Conservation (phyloP, 768 basidiomycete species). For the Pleurotus tuoliensis region DNA sequence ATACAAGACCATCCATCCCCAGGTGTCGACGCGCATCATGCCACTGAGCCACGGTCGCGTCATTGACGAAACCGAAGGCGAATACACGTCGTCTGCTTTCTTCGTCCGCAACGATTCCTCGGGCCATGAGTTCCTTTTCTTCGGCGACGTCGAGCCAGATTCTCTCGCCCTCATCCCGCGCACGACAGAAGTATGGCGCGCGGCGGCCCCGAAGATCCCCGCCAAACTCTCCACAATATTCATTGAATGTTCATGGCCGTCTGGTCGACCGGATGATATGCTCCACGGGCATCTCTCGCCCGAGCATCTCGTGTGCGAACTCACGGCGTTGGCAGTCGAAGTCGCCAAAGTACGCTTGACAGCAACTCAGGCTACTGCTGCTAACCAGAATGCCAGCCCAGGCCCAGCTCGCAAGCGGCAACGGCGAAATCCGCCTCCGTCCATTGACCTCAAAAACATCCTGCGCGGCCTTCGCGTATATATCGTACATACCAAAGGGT, state of each 20-base stretch:
- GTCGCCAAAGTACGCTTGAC: constrained; percentile 43
- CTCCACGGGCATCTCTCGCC: constrained; percentile 90
- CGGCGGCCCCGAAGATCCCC: constrained; percentile 74
- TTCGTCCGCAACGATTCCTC: constrained; percentile 70
- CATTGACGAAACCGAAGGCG: constrained; percentile 36
- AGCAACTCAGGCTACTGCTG: neutral
- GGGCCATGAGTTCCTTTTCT: constrained; percentile 79
- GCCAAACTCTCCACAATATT: constrained; percentile 74
- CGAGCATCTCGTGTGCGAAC: constrained; percentile 72
- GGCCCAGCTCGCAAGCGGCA: constrained; percentile 12
- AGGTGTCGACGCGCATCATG: constrained; percentile 63
- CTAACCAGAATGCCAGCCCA: constrained; percentile 12
- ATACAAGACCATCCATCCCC: constrained; percentile 48
- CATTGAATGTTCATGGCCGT: constrained; percentile 91
- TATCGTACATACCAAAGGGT: constrained; percentile 87
- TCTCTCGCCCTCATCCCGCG: constrained; percentile 53
- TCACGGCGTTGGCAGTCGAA: constrained; percentile 64
- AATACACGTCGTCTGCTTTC: constrained; percentile 80
- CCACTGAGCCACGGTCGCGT: constrained; percentile 68
- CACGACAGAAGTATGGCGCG: constrained; percentile 75
- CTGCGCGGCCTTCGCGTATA: constrained; percentile 65
- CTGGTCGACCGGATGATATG: constrained; percentile 58
- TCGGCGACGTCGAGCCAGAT: constrained; percentile 93
- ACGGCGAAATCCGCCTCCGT: constrained; percentile 27
- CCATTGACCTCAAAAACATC: constrained; percentile 45